Evolutionary conservation across 352 stramenopile genomes (phyloP), one percentile per base, ranked within the genome.

Genomic region (Phytophthora sp.): DNA sequence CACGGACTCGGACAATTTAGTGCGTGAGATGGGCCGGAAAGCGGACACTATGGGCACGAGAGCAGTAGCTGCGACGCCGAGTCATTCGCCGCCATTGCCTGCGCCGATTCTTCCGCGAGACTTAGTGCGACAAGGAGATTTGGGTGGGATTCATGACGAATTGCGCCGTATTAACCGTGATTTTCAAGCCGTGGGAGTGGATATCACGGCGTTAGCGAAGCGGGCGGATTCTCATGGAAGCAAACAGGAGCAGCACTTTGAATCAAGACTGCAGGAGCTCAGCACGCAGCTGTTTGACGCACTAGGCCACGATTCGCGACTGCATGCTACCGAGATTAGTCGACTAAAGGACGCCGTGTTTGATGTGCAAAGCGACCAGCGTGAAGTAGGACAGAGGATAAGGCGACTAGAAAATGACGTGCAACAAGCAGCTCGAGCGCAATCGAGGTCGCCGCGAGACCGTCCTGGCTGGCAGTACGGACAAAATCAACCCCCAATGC

Each of bases 331-430:
- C 11, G 77, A 85, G 42, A 88, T 86, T 50, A 69, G 55, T n/a
- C 74, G 76, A 8, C 41, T 85, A 24, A 82, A 80, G n/a, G 80
- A 86, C 24, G 67, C 74, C 4, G 23, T 78, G 2, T 86, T 84
- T 57, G 76, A 87, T 21, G 15, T 80, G 21, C 73, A 83, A 38
- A 72, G 57, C 3, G 65, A 77, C 7, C 26, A 84, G 6, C 66
- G 66, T 3, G 68, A 73, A 27, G 33, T 84, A 11, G 59, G 61
- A 3, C 63, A 80, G 41, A 53, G n/a, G 21, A 51, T 77, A 27
- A 52, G 52, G 16, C 59, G 58, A 45, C 24, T 82, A 12, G 64
- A 80, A 73, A 63, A 70, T 24, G 55, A 64, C n/a, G 20, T 74
- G 18, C 63, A 65, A 20, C 63, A 70, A 60, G 56, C 30, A 49